A percentile compares a stretch with the other conserved stretches of the same genome.
phyloP scores from a whole-genome alignment of 345 rosid genomes.

The Salix exigua region DNA sequence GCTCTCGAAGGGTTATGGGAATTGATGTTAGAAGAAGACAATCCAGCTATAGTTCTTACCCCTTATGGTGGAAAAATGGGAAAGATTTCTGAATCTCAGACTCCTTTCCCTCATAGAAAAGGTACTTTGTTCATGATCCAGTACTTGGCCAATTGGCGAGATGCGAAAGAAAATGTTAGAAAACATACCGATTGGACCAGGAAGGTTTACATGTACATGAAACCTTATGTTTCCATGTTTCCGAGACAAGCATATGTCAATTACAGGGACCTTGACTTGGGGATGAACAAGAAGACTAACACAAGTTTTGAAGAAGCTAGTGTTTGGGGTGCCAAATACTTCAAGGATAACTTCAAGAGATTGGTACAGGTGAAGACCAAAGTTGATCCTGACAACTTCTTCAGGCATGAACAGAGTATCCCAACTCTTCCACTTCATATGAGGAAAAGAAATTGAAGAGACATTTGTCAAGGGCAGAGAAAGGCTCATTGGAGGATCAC shows the following conservation, averaged over 20 bases:
- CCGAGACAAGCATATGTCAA: not conserved
- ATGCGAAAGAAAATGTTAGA: not conserved
- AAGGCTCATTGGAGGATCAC: too few relatives aligned
- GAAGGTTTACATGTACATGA: constrained; percentile 27
- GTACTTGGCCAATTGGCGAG: constrained; percentile 8
- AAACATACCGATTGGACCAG: constrained; percentile 11
- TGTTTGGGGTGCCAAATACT: not conserved
- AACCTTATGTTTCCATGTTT: constrained; percentile 23
- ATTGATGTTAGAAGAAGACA: not conserved
- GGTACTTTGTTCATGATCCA: constrained; percentile 10
- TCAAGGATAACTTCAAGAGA: not conserved
- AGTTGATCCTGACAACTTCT: too few relatives aligned
- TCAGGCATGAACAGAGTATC: too few relatives aligned
- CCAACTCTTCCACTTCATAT: too few relatives aligned
- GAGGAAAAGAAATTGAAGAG: too few relatives aligned
- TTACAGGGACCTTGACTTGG: not conserved
- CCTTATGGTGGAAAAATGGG: constrained; percentile 22
- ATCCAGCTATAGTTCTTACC: not conserved
- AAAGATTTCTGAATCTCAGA: constrained; percentile 11
- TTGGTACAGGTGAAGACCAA: not conserved
- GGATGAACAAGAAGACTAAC: not conserved
- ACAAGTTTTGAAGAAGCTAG: not conserved
- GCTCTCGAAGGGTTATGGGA: constrained; percentile 9
- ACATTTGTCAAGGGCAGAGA: too few relatives aligned
- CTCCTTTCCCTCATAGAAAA: constrained; percentile 18